Conservation (phyloP, 208 protist species). For the Leishmania amazonensis region DNA sequence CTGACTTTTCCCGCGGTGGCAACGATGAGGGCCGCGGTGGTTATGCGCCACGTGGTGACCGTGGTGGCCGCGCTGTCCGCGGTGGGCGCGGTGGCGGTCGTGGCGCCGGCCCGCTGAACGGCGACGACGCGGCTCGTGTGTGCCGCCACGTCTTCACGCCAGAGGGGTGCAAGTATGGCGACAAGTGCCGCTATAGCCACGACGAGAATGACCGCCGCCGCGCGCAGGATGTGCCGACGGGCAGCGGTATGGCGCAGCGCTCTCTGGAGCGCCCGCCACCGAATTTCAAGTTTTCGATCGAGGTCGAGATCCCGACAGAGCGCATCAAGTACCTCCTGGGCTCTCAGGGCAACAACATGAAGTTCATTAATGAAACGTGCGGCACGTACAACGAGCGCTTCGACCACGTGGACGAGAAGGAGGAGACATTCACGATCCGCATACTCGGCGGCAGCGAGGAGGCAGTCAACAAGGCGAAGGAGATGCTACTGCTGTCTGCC, state of each 20-base stretch:
- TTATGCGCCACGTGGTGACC: slow-evolving; percentile 32
- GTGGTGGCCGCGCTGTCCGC: slow-evolving; percentile 30
- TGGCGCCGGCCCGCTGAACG: slow-evolving; percentile 14
- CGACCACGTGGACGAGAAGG: slow-evolving; percentile 49
- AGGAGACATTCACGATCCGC: slow-evolving; percentile 66
- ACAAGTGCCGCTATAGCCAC: slow-evolving; percentile 85
- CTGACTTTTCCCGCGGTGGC: slow-evolving; percentile 30
- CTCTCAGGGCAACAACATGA: slow-evolving; percentile 57
- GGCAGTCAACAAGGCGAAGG: slow-evolving; percentile 61
- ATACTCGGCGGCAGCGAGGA: slow-evolving; percentile 68
- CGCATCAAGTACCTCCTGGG: slow-evolving; percentile 80
- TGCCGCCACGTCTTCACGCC: slow-evolving; percentile 76
- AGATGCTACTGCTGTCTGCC: slow-evolving; percentile 54
- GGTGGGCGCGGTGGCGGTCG: slow-evolving; percentile 42
- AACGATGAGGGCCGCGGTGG: slow-evolving; percentile 35
- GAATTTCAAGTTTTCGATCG: slow-evolving; percentile 45
- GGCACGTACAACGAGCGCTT: slow-evolving; percentile 78
- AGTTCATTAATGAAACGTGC: slow-evolving; percentile 69
- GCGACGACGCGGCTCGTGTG: slow-evolving; percentile 33
- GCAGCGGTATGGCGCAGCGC: slow-evolving; percentile 32
- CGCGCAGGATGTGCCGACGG: slow-evolving; percentile 25
- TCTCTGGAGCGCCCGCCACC: slow-evolving; percentile 29
- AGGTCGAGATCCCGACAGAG: slow-evolving; percentile 71
- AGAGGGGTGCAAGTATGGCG: slow-evolving; percentile 81
- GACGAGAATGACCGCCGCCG: slow-evolving; percentile 42